A percentile compares a stretch with the other conserved stretches of the same genome.
Conservation (phyloP, 169 alveolate genomes). For the Neospora caninum region DNA sequence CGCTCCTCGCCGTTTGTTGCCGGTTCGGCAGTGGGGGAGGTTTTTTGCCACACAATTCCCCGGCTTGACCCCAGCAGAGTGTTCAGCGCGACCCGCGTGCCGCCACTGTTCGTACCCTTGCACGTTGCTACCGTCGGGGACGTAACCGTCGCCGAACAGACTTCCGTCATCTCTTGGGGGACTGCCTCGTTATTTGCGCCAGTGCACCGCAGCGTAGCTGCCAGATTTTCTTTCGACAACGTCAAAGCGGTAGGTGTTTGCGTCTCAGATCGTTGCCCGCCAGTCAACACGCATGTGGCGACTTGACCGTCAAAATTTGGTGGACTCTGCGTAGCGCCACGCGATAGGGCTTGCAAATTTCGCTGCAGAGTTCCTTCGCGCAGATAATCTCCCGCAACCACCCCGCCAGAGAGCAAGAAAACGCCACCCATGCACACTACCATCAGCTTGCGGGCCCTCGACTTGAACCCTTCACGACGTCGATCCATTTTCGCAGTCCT, state of each 20-base stretch:
- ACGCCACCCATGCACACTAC: not conserved
- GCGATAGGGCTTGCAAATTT: not conserved
- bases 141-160: not conserved
- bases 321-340: not conserved
- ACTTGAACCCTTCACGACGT: not conserved
- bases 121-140: not conserved
- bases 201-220: not conserved
- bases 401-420: not conserved
- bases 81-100: not conserved
- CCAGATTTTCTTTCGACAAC: not conserved
- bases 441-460: not conserved
- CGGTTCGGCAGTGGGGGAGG: not conserved
- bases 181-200: not conserved
- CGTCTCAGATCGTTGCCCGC: not conserved
- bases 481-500: not conserved
- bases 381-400: not conserved
- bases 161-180: not conserved
- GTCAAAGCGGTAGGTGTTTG: not conserved
- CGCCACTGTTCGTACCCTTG: not conserved
- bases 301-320: too few species aligned
- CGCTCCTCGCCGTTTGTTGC: not conserved
- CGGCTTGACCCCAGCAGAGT: not conserved
- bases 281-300: not conserved
- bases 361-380: not conserved
- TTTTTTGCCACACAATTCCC: not conserved